Conservation (phyloP, 352 stramenopile species). For the Phytophthora ramorum region DNA sequence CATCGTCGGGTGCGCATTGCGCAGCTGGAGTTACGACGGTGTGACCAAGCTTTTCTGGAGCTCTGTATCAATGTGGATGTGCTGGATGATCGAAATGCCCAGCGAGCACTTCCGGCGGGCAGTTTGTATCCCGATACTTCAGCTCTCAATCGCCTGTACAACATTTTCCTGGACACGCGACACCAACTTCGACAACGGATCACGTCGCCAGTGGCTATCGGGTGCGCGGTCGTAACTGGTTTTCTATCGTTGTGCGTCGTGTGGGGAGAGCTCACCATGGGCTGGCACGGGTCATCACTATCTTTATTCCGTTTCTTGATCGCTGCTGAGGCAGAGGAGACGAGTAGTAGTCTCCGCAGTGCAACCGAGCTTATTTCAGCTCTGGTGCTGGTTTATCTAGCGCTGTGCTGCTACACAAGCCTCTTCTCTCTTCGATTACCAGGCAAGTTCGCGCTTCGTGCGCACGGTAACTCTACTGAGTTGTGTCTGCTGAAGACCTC, state of each 20-base stretch:
- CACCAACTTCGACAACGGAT: conserved; percentile 37
- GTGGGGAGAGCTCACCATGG: conserved; percentile 75
- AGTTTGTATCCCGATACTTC: conserved; percentile 53
- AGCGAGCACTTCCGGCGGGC: conserved; percentile 36
- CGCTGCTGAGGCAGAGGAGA: conserved; percentile 21
- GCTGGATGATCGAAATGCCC: conserved; percentile 30
- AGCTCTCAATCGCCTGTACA: conserved; percentile 36
- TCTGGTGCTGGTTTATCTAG: conserved; percentile 64
- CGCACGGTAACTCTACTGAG: conserved; percentile 65
- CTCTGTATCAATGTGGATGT: conserved; percentile 58
- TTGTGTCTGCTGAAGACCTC: conserved; percentile 66
- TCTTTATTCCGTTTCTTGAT: conserved; percentile 43
- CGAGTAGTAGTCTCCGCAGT: conserved; percentile 28
- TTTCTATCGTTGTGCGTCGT: conserved; percentile 60
- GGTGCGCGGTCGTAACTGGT: conserved; percentile 33
- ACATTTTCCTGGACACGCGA: conserved; percentile 21
- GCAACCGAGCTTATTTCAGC: conserved; percentile 49
- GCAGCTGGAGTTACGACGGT: conserved; percentile 51
- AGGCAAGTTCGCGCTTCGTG: conserved; percentile 55
- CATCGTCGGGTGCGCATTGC: conserved; percentile 55
- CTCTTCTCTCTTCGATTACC: conserved; percentile 67
- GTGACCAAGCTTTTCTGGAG: conserved; percentile 66
- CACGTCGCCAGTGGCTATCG: conserved; percentile 38
- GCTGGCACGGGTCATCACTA: conserved; percentile 42
- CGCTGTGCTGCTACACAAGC: conserved; percentile 63